These are phyloP conservation scores for Pueraria montana DNA, from an alignment of 306 rosid species.

Conservation along the genomic window DNA sequence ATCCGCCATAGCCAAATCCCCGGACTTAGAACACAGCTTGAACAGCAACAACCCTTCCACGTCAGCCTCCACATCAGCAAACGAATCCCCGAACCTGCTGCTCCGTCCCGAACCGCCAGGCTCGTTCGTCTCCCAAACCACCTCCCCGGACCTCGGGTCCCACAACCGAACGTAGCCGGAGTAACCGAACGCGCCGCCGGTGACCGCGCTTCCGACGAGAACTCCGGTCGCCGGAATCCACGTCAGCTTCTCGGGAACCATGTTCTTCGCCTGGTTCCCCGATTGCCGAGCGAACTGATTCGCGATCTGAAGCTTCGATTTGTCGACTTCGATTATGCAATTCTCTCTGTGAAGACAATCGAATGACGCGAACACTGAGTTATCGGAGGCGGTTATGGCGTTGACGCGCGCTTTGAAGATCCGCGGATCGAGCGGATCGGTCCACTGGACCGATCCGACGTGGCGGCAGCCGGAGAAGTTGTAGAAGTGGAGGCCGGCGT, in stretches of 20 bases:
- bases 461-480: constrained; percentile 74
- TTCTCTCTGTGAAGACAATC: constrained; percentile 79
- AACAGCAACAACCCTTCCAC: constrained; percentile 65
- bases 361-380: constrained; percentile 71
- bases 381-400: constrained; percentile 63
- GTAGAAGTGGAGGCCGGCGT: constrained; percentile 80
- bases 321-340: constrained; percentile 74
- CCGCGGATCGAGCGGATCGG: constrained; percentile 76
- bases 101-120: constrained; percentile 93
- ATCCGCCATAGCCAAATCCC: constrained; percentile 92
- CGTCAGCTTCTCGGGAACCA: constrained; percentile 68
- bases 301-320: constrained; percentile 62
- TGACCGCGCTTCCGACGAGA: constrained; percentile 65
- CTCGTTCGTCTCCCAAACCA: constrained; percentile 87
- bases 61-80: constrained; percentile 75
- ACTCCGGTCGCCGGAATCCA: constrained; percentile 72
- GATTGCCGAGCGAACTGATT: constrained; percentile 71
- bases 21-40: constrained; percentile 84
- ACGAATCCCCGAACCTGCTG: constrained; percentile 84
- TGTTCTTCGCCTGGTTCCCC: constrained; percentile 77
- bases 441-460: constrained; percentile 80
- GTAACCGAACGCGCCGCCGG: constrained; percentile 80
- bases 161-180: constrained; percentile 81
- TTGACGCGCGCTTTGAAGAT: constrained; percentile 86
- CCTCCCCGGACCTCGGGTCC: constrained; percentile 76